Evolutionary conservation across 108 stramenopile genomes (phyloP).

Genomic region (Heterococcus sp.): DNA sequence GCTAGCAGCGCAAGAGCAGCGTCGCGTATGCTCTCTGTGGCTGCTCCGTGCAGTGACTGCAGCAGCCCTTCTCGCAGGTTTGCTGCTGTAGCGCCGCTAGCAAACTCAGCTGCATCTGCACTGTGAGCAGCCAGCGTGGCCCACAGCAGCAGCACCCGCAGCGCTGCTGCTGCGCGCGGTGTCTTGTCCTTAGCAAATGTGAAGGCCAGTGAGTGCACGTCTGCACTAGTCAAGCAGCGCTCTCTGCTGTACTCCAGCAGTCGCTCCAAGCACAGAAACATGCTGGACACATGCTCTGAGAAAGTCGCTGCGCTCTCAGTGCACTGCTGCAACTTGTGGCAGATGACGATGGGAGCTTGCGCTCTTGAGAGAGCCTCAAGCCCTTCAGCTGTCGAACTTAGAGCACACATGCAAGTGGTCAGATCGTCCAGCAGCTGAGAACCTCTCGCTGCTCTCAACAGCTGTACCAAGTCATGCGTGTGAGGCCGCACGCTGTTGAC

Average conservation of each 20-base stretch:
- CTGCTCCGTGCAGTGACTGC: conserved; percentile 29
- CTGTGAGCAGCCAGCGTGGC: background rate
- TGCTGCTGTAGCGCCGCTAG: background rate
- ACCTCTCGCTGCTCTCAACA: background rate
- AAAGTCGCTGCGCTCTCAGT: no score
- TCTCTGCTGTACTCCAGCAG: no score
- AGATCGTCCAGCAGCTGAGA: no score
- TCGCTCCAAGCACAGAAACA: no score
- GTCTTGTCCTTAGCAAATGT: conserved; percentile 28
- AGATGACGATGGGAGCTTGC: no score
- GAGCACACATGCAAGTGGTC: no score
- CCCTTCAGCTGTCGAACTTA: no score
- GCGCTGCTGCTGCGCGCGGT: conserved; percentile 16
- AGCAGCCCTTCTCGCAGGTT: conserved; percentile 34
- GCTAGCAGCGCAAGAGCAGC: conserved; percentile 29
- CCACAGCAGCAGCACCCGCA: conserved; percentile 21
- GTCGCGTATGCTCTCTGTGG: conserved; percentile 17
- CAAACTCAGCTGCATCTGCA: background rate
- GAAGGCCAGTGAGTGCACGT: conserved; percentile 11
- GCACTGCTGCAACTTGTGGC: no score
- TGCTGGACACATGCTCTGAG: no score
- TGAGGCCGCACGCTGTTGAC: background rate
- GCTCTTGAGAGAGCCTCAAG: no score
- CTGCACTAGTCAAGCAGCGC: no score
- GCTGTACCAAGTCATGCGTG: background rate